Conservation (phyloP, 108 stramenopile species). For the Nitzschia inconspicua region DNA sequence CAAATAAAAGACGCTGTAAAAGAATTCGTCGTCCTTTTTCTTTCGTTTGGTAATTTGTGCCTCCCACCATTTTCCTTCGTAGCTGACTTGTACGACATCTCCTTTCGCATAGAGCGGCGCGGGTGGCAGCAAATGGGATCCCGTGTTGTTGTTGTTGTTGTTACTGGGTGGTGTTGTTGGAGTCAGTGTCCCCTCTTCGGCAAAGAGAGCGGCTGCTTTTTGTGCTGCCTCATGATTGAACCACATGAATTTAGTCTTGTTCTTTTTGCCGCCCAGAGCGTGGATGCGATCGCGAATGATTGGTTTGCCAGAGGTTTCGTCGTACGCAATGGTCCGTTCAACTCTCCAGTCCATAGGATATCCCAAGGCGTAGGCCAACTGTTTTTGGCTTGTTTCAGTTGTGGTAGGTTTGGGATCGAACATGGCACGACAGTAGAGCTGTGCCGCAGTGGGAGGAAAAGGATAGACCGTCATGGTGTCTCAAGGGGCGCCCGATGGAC, state of each 20-base stretch:
- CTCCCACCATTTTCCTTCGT: conserved; percentile 72
- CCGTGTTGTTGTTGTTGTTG: not conserved
- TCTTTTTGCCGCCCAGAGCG: conserved; percentile 32
- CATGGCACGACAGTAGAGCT: conserved; percentile 31
- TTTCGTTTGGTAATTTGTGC: conserved; percentile 56
- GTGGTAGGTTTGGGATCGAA: conserved; percentile 45
- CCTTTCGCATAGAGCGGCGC: conserved; percentile 61
- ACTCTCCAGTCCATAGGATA: conserved; percentile 82
- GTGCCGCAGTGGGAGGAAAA: conserved; percentile 18
- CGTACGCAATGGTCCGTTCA: conserved; percentile 36
- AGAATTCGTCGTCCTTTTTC: conserved; percentile 45
- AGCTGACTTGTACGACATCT: conserved; percentile 70
- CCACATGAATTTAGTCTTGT: conserved; percentile 31
- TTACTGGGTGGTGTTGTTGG: not conserved
- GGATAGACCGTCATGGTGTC: no score
- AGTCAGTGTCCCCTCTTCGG: conserved; percentile 21
- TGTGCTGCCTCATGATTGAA: conserved; percentile 51
- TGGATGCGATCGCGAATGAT: conserved; percentile 52
- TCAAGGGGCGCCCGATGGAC: no score
- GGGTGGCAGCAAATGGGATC: conserved; percentile 56
- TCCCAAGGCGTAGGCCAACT: conserved; percentile 75
- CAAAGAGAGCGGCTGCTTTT: conserved; percentile 30
- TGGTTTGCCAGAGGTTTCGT: conserved; percentile 2
- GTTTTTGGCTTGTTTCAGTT: conserved; percentile 23
- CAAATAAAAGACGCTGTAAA: conserved; percentile 63